A percentile compares a stretch with the other conserved stretches of the same genome.
Evolutionary conservation across 1,284 basidiomycete species (phyloP).

Genomic region (Neolentinus lepideus): DNA sequence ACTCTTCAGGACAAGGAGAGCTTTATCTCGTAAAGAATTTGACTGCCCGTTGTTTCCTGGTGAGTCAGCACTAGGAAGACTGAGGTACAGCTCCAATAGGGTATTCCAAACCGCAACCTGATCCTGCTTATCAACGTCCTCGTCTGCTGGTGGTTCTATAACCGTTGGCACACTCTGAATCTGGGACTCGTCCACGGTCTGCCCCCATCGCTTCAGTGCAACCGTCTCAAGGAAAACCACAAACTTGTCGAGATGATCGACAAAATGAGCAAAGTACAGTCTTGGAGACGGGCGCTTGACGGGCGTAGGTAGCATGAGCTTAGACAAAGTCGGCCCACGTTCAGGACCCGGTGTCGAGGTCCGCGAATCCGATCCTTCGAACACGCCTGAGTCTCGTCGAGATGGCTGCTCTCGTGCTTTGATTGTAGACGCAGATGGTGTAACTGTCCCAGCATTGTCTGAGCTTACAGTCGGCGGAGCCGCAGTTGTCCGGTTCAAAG

Average conservation of each 20-base stretch:
- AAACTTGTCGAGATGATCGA: slow-evolving; percentile 83
- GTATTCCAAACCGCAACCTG: slow-evolving; percentile 95
- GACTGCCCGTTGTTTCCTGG: too few relatives aligned
- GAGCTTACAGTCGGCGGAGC: slow-evolving; percentile 56
- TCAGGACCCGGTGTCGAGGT: slow-evolving; percentile 12
- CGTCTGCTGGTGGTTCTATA: slow-evolving; percentile 26
- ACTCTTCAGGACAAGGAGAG: slow-evolving; percentile 60
- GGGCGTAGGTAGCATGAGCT: slow-evolving; percentile 18
- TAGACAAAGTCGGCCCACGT: slow-evolving; percentile 11
- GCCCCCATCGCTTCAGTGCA: slow-evolving; percentile 75
- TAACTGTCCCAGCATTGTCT: slow-evolving; percentile 29
- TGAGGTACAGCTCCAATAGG: slow-evolving; percentile 88
- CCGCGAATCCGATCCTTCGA: slow-evolving; percentile 7
- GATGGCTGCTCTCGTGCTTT: slow-evolving; percentile 31
- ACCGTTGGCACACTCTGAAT: not conserved
- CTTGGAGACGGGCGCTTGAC: slow-evolving; percentile 72
- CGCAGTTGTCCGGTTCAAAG: slow-evolving; percentile 14
- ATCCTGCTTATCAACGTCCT: slow-evolving; percentile 56
- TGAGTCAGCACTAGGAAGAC: slow-evolving; percentile 27
- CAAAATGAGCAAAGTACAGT: slow-evolving; percentile 91
- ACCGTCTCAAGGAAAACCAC: slow-evolving; percentile 87
- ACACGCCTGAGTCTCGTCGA: slow-evolving; percentile 25
- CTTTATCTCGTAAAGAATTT: slow-evolving; percentile 44
- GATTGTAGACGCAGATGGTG: slow-evolving; percentile 42
- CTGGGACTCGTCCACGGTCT: slow-evolving; percentile 45